A percentile compares a stretch with the other conserved stretches of the same genome.
These are phyloP conservation scores for Trametes pubescens DNA, from an alignment of 1,284 basidiomycete species.

Conservation along the genomic window DNA sequence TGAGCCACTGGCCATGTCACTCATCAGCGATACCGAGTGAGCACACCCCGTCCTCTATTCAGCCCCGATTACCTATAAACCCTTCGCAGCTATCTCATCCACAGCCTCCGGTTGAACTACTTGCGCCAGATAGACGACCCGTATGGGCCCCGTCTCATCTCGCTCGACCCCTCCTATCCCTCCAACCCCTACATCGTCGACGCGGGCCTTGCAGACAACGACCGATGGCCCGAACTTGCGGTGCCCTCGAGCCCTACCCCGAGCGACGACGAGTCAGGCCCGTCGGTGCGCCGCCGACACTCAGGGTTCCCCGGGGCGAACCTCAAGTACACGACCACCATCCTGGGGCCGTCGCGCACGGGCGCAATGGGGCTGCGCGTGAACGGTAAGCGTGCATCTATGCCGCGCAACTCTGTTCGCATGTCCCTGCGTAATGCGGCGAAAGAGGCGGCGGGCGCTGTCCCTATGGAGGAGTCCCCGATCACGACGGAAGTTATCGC, in stretches of 20 bases:
- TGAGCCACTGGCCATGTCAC: constrained; percentile 54
- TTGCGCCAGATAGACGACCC: constrained; percentile 89
- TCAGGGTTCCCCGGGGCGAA: constrained; percentile 66
- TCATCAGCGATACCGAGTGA: constrained; percentile 69
- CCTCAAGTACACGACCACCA: constrained; percentile 86
- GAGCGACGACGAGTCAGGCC: constrained; percentile 67
- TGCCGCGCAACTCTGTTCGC: constrained; percentile 52
- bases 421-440: constrained; percentile 40
- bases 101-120: constrained; percentile 85
- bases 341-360: constrained; percentile 58
- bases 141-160: constrained; percentile 81
- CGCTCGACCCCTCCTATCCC: constrained; percentile 75
- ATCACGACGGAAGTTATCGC: constrained; percentile 36
- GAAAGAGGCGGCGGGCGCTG: constrained; percentile 26
- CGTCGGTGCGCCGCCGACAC: constrained; percentile 46
- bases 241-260: constrained; percentile 72
- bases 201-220: constrained; percentile 77
- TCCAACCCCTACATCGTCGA: constrained; percentile 85
- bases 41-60: constrained; percentile 26
- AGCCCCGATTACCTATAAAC: neutral
- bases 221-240: constrained; percentile 86
- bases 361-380: constrained; percentile 46
- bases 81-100: constrained; percentile 78
- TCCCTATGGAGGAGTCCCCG: constrained; percentile 25
- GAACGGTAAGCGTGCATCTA: constrained; percentile 43